A percentile compares a stretch with the other conserved stretches of the same genome.
phyloP scores from a whole-genome alignment of 768 basidiomycete species.

The Chalciporus chontae region DNA sequence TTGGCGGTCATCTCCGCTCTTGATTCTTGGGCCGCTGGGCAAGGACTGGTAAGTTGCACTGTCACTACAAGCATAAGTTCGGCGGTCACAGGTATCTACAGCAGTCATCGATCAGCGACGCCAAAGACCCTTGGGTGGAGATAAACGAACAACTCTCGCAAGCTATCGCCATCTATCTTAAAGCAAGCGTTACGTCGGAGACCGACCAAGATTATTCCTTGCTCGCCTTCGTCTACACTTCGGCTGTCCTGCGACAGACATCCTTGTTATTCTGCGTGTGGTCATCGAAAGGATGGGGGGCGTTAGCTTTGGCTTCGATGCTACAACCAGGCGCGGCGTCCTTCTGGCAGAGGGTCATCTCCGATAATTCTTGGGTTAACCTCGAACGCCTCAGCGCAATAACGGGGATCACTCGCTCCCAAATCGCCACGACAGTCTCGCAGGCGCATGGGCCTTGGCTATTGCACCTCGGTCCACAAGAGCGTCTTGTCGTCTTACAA shows the following conservation, averaged over 20 bases:
- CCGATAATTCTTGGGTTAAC: conserved; percentile 45
- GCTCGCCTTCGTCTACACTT: conserved; percentile 64
- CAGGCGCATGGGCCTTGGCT: conserved; percentile 88
- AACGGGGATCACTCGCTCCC: conserved; percentile 66
- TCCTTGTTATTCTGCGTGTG: conserved; percentile 74
- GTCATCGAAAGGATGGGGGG: conserved; percentile 88
- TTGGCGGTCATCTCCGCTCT: conserved; percentile 74
- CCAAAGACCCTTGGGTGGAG: conserved; percentile 74
- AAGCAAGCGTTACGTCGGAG: conserved; percentile 48
- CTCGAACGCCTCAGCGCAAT: conserved; percentile 64
- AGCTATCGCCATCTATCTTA: conserved; percentile 57
- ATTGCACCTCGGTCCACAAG: conserved; percentile 70
- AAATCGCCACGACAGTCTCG: conserved; percentile 62
- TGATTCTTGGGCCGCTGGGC: conserved; percentile 79
- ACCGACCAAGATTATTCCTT: conserved; percentile 55
- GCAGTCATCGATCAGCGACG: conserved; percentile 51
- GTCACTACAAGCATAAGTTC: neutral
- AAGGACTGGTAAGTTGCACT: conserved; percentile 57
- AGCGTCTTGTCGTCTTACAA: conserved; percentile 70
- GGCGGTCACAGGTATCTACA: conserved; percentile 26
- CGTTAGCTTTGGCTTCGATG: conserved; percentile 72
- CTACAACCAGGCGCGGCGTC: conserved; percentile 60
- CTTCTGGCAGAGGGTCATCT: conserved; percentile 56
- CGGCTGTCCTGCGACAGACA: conserved; percentile 66
- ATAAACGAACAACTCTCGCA: conserved; percentile 71